Evolutionary conservation across 2,329 filamentous ascomycete genomes (phyloP), one percentile per base, ranked within the genome.

Genomic region (Penicillium digitatum): DNA sequence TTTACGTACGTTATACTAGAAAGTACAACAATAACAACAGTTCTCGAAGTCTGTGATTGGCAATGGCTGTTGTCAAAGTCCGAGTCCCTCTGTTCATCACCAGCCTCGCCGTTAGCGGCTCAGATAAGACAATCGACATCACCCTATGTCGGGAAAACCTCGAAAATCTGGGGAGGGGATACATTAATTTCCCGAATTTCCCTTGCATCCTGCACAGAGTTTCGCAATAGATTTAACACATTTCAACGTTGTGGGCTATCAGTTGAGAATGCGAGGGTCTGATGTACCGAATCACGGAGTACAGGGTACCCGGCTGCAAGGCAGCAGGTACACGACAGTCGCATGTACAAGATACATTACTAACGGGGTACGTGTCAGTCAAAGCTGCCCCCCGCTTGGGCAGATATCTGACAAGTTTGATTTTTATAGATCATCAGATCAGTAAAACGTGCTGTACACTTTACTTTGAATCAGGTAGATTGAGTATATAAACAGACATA

Each of bases 111-210:
- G 46, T 54, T 48, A 44, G 37, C 49, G 62, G 45, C 43, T 38
- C 6, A 34, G 24, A 26, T 18, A 14, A 14, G 54, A 39, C 60
- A 60, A 65, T 65, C 62, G 56, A 52, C 61, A 62, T 64, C 56
- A 58, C 55, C 31, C 7, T 37, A 47, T 38, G 46, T 46, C 38
- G 40, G 26, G 43, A 52, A 48, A 54, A 47, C 20, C 20, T 39
- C 20, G 10, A 39, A 39, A 35, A 39, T 16, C 35, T 45, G 26
- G 22, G 29, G 38, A 22, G 22, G 29, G 38, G 18, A 44, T 34
- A 48, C 16, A 26, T 47, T 49, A 50, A 56, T 45, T 42, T 35
- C 56, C 55, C 55, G 52, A 37, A 9, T 27, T 34, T 52, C 27
- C 40, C 59, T 60, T 61, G 34, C 59, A 44, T 59, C 22, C 37